Conservation (phyloP, 2,329 filamentous ascomycete species). For the Microsporum audouinii region DNA sequence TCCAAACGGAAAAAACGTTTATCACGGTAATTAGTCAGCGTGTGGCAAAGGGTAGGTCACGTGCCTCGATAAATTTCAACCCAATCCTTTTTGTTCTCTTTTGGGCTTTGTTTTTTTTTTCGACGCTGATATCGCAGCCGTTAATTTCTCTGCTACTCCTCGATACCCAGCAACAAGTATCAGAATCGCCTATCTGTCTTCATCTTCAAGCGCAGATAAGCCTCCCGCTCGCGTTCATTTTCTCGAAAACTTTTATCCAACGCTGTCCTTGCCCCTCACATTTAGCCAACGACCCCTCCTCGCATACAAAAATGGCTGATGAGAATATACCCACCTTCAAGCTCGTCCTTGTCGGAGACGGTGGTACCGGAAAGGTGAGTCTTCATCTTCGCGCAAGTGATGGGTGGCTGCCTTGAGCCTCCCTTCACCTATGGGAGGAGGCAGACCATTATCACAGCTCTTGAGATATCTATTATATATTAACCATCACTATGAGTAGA, state of each 20-base stretch:
- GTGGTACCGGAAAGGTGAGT: conserved; percentile 98
- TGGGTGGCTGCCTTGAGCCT: not conserved
- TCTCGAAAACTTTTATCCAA: not conserved
- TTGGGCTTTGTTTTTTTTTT: not conserved
- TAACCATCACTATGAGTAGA: conserved; percentile 44
- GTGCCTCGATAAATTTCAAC: conserved; percentile 3
- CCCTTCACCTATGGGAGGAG: not conserved
- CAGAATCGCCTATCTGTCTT: not conserved
- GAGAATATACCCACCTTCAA: conserved; percentile 75
- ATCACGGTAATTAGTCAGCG: not conserved
- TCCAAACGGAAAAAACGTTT: too few relatives aligned
- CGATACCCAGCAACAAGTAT: not conserved
- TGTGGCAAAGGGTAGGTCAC: not conserved
- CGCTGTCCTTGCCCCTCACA: not conserved
- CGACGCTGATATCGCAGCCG: not conserved
- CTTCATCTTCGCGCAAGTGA: not conserved
- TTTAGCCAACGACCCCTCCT: conserved; percentile 49
- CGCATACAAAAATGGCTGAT: conserved; percentile 8
- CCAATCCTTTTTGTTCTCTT: not conserved
- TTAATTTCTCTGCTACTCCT: not conserved
- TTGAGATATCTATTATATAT: not conserved
- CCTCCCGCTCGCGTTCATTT: not conserved
- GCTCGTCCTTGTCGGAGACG: conserved; percentile 98
- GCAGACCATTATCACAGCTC: not conserved
- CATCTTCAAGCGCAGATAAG: not conserved